Evolutionary conservation across 139 green algal species (phyloP).

Genomic region (Chlorella vulgaris): DNA sequence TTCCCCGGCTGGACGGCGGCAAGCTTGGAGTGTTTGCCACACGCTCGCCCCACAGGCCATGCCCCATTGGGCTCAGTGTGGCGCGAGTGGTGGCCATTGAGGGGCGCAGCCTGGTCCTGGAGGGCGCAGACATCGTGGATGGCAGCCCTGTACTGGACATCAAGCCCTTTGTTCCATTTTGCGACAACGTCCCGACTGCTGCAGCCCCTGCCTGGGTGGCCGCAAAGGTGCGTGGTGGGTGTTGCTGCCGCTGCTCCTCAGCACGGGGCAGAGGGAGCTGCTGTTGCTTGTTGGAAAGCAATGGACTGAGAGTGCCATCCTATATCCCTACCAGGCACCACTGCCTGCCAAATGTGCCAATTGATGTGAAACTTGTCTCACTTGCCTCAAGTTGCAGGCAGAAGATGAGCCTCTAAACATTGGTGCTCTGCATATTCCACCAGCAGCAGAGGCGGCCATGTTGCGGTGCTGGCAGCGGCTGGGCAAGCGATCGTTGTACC

Average conservation of each 20-base stretch:
- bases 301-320: no score
- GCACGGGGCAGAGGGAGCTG: no score
- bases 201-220: slow-evolving; percentile 81
- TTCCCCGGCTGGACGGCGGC: slow-evolving; percentile 85
- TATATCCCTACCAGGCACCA: no score
- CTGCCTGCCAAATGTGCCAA: no score
- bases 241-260: no score
- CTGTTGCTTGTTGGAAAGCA: no score
- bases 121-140: slow-evolving; percentile 88
- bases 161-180: slow-evolving; percentile 93
- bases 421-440: slow-evolving; percentile 2
- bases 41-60: slow-evolving; percentile 79
- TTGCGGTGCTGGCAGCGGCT: slow-evolving; percentile 14
- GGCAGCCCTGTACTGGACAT: slow-evolving; percentile 92
- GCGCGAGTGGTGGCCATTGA: slow-evolving; percentile 64
- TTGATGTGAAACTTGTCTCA: neutral
- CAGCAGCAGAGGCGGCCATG: slow-evolving; percentile 7
- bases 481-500: slow-evolving; percentile 1
- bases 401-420: slow-evolving; percentile 41
- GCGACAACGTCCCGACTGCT: slow-evolving; percentile 71
- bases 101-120: slow-evolving; percentile 64
- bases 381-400: neutral
- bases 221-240: neutral
- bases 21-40: slow-evolving; percentile 87
- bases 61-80: slow-evolving; percentile 81